phyloP scores from a whole-genome alignment of 345 rosid genomes.

The Moringa oleifera region DNA sequence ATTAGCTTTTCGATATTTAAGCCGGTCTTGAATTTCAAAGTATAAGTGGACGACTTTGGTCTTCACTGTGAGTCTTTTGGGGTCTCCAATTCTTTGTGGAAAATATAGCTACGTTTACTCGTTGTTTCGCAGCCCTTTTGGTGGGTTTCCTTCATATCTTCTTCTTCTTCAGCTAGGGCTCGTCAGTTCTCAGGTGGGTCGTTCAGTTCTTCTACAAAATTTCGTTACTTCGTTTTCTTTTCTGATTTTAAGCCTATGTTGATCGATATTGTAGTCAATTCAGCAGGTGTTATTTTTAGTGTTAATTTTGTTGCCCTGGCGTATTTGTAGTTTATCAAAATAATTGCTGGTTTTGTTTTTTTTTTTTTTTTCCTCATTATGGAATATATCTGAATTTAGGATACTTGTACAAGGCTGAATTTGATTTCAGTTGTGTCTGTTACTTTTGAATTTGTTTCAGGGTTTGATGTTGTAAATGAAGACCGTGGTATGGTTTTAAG shows the following conservation, averaged over 20 bases:
- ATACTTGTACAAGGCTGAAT: too few relatives aligned
- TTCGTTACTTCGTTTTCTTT: not conserved
- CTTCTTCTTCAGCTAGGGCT: conserved; percentile 9
- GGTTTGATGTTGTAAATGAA: conserved; percentile 17
- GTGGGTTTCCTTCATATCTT: conserved; percentile 1
- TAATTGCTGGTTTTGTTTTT: conserved; percentile 2
- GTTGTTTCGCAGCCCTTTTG: conserved; percentile 7
- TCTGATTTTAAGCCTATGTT: conserved; percentile 1
- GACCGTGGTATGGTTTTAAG: conserved; percentile 7
- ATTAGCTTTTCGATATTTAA: not conserved
- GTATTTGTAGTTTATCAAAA: conserved; percentile 16
- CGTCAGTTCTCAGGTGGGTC: conserved; percentile 24
- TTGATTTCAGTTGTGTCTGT: conserved; percentile 4
- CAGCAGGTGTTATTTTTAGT: conserved; percentile 12
- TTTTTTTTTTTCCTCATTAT: not conserved
- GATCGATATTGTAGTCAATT: conserved; percentile 9
- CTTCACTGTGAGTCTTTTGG: not conserved
- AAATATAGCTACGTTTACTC: conserved; percentile 12
- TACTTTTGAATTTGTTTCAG: conserved; percentile 21
- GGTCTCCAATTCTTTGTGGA: conserved; percentile 8
- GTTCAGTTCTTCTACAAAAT: conserved; percentile 1
- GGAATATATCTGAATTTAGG: not conserved
- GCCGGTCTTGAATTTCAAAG: conserved; percentile 4
- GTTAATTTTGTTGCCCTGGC: not conserved
- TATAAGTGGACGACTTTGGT: not conserved